Evolutionary conservation across 1,284 basidiomycete genomes (phyloP), one percentile per base, ranked within the genome.

Genomic region (Naganishia sp.): DNA sequence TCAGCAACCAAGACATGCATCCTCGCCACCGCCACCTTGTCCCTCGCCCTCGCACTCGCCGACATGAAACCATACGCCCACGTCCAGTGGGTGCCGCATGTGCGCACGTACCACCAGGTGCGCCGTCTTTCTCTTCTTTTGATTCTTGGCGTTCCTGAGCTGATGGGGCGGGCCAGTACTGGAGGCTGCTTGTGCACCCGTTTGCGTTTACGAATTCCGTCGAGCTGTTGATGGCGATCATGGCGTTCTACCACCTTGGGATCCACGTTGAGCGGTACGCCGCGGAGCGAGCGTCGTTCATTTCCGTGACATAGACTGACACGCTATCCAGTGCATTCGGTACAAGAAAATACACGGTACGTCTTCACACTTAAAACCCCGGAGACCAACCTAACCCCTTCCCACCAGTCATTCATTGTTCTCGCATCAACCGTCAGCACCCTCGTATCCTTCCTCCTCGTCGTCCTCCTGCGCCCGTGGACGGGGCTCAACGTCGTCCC

Each of bases 1-100:
- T 4, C 47, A 23, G 11, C 25, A 21, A 49, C n/a, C 3, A 49
- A 49, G 21, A 25, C 88, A 53, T 80, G 92, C 66, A 92, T 94
- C 85, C 78, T 90, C 66, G 81, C 83, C 55, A 81, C 85, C 45
- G 90, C 86, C 41, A 70, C 89, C 56, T 83, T 86, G 4, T 90
- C 92, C 21, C 82, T 93, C 60, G 73, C 86, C 5, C 86, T 84
- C 45, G 88, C 90, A 1, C 79, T 94, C 50, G 88, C 92, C 72
- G 91, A 92, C 74, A 81, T 90, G 68, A 94, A 94, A 77, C 88
- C 93, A 72, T 90, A 91, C 75, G 84, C 92, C 67, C 89, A 94
- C 77, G 82, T 94, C 6, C 90, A 92, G 79, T 71, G 80, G 23
- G 71, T 73, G 9, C 77, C 77, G 5, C 74, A 81, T 60, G 74